Evolutionary conservation across 1,139 yeast genomes (phyloP).

Genomic region (Pichia sp.): DNA sequence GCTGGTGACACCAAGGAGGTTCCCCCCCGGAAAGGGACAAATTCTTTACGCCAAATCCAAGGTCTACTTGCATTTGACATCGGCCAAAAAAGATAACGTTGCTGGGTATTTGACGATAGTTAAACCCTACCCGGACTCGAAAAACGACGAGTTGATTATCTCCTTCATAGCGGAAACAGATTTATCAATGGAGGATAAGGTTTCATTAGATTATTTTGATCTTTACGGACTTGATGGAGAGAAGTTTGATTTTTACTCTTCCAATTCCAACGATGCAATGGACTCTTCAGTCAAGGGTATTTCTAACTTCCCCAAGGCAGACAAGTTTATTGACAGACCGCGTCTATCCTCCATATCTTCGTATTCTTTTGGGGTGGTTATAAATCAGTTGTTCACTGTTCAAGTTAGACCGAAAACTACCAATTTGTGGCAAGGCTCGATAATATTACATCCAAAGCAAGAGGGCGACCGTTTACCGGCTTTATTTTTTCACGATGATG

Average conservation of each 20-base stretch:
- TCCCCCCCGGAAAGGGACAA: conserved; percentile 33
- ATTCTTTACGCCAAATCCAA: conserved; percentile 57
- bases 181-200: conserved; percentile 34
- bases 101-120: conserved; percentile 70
- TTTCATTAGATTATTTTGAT: conserved; percentile 27
- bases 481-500: conserved; percentile 87
- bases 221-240: conserved; percentile 32
- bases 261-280: conserved; percentile 3
- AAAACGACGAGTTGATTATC: conserved; percentile 55
- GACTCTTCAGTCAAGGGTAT: not conserved
- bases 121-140: conserved; percentile 44
- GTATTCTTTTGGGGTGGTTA: conserved; percentile 60
- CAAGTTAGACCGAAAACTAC: conserved; percentile 76
- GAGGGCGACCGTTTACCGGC: conserved; percentile 61
- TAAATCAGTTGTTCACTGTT: conserved; percentile 65
- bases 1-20: conserved; percentile 2
- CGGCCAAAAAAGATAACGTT: conserved; percentile 67
- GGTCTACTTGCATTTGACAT: conserved; percentile 79
- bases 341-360: conserved; percentile 49
- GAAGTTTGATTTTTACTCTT: conserved; percentile 21
- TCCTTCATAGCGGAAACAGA: conserved; percentile 71
- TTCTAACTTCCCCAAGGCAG: conserved; percentile 20
- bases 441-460: conserved; percentile 65
- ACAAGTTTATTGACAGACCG: conserved; percentile 45
- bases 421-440: conserved; percentile 85